Conservation (phyloP, 208 protist species). For the Wallacemonas rigidus region DNA sequence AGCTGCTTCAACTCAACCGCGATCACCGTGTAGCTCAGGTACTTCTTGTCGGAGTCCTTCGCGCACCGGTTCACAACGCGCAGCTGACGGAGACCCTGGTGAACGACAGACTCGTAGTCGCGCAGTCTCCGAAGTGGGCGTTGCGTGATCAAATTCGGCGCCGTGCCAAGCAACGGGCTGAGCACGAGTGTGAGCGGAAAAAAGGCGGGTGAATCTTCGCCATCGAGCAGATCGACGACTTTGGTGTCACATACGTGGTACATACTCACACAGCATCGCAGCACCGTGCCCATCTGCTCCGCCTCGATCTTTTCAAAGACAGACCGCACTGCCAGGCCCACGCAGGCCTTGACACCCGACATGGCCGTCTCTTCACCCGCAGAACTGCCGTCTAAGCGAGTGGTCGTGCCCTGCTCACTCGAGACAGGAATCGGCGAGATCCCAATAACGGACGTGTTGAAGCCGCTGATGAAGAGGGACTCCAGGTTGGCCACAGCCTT, state of each 20-base stretch:
- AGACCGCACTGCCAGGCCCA: slow-evolving; percentile 3
- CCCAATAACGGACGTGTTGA: slow-evolving; percentile 15
- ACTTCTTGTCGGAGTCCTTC: slow-evolving; percentile 10
- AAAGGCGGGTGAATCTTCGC: neutral
- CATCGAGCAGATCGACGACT: slow-evolving; percentile 27
- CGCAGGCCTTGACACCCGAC: neutral
- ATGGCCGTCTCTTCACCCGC: slow-evolving; percentile 8
- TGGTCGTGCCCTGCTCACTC: neutral
- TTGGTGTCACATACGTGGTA: slow-evolving; percentile 25
- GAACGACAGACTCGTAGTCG: slow-evolving; percentile 12
- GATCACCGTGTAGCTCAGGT: slow-evolving; percentile 18
- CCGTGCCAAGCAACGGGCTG: slow-evolving; percentile 19
- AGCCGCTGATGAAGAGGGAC: slow-evolving; percentile 4
- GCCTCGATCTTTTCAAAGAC: slow-evolving; percentile 13
- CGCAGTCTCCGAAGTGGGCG: slow-evolving; percentile 1
- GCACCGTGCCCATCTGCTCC: slow-evolving; percentile 7
- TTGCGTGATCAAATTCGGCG: slow-evolving; percentile 15
- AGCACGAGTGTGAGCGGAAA: slow-evolving; percentile 13
- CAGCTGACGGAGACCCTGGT: slow-evolving; percentile 1
- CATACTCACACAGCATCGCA: slow-evolving; percentile 26
- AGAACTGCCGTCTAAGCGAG: neutral
- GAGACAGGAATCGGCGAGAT: slow-evolving; percentile 2
- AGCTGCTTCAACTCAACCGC: slow-evolving; percentile 21
- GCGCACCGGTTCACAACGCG: neutral
- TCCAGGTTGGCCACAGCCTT: slow-evolving; percentile 5